A percentile compares a stretch with the other conserved stretches of the same genome.
Conservation (phyloP, 495 filamentous ascomycete species). For the Penicillium daleae region DNA sequence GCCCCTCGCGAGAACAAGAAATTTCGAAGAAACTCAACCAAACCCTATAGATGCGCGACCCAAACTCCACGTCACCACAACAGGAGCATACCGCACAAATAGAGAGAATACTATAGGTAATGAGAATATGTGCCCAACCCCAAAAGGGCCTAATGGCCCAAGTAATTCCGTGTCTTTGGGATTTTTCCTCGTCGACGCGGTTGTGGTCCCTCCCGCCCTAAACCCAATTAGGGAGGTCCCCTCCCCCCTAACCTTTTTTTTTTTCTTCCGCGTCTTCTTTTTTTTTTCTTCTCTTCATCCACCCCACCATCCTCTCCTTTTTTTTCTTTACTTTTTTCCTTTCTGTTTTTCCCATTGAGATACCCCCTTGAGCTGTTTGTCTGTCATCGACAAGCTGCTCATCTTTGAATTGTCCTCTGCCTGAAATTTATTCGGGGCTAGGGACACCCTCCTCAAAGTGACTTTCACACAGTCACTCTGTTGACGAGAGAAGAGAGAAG, state of each 20-base stretch:
- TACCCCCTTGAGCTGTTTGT: constrained; percentile 48
- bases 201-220: constrained; percentile 19
- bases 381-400: constrained; percentile 41
- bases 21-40: neutral
- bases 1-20: neutral
- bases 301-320: constrained; percentile 25
- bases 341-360: constrained; percentile 36
- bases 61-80: constrained; percentile 7
- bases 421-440: constrained; percentile 23
- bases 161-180: neutral
- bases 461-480: constrained; percentile 2
- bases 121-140: neutral
- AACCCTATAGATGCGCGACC: constrained; percentile 7
- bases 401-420: constrained; percentile 23
- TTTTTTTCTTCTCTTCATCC: constrained; percentile 28
- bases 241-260: constrained; percentile 22
- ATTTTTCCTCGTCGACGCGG: neutral
- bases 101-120: neutral
- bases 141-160: neutral
- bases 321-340: constrained; percentile 29
- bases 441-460: constrained; percentile 29
- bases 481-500: constrained; percentile 1
- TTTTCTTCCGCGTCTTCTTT: constrained; percentile 30
- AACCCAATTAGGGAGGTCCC: constrained; percentile 24
- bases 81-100: neutral